Evolutionary conservation across 2,329 filamentous ascomycete species (phyloP).

Genomic region (Furcasterigmium furcatum): DNA sequence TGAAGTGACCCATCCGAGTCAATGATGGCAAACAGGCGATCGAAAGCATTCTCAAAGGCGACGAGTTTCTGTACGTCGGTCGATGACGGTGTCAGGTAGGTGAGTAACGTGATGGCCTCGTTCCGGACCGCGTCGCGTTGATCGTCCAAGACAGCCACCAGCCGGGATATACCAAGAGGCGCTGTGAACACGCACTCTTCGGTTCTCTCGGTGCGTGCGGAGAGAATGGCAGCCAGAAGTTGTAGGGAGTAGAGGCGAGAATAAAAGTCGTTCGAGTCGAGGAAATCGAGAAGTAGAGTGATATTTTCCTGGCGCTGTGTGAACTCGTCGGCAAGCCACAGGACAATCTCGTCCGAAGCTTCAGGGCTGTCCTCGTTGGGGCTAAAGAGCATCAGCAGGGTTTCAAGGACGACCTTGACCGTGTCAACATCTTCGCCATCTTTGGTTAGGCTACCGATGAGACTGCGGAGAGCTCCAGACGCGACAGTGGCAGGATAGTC

Average conservation of each 20-base stretch:
- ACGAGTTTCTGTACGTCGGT: constrained; percentile 91
- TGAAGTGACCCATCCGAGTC: constrained; percentile 75
- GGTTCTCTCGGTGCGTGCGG: constrained; percentile 82
- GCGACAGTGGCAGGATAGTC: constrained; percentile 94
- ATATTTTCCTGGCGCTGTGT: constrained; percentile 98
- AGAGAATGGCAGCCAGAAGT: constrained; percentile 80
- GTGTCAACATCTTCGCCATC: constrained; percentile 96
- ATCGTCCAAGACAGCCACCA: constrained; percentile 84
- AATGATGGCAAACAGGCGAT: constrained; percentile 79
- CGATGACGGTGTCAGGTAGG: constrained; percentile 82
- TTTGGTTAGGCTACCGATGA: constrained; percentile 81
- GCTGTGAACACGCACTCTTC: constrained; percentile 93
- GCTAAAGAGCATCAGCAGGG: constrained; percentile 86
- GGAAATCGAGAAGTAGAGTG: constrained; percentile 80
- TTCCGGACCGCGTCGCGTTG: constrained; percentile 82
- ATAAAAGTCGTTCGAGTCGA: constrained; percentile 86
- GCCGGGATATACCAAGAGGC: constrained; percentile 79
- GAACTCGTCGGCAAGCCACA: constrained; percentile 98
- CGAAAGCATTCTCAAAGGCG: constrained; percentile 92
- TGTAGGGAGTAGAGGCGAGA: constrained; percentile 88
- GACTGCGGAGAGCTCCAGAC: constrained; percentile 81
- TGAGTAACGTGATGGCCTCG: constrained; percentile 82
- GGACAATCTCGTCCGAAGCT: constrained; percentile 90
- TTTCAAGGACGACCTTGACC: constrained; percentile 91
- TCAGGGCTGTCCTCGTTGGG: constrained; percentile 73